Evolutionary conservation across 164 flowering plant species (phyloP), one percentile per base, ranked within the genome.

Genomic region (Aristolochia fimbriata): DNA sequence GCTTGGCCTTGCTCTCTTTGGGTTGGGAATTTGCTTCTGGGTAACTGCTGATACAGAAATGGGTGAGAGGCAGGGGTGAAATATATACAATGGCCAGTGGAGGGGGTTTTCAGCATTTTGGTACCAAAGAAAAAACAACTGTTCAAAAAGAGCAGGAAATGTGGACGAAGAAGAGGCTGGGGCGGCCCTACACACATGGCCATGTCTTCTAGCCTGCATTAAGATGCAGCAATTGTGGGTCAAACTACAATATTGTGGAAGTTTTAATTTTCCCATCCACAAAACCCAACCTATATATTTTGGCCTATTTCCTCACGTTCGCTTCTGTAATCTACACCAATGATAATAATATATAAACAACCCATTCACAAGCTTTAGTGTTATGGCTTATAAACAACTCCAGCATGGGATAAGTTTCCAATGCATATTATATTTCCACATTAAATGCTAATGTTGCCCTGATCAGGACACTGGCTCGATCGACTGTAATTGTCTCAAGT

Each of bases 161-260:
- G 76, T 58, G 70, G 74, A 71, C 68, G 76, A 67, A 74, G 76
- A 62, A 68, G 77, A 65, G 71, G 65, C 66, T 69, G 57, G 49
- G 67, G 53, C 64, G 80, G 79, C 57, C 81, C 82, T 76, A 76
- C 80, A 67, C 82, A 76, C 74, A 71, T 80, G 84, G 76, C 72
- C 69, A 65, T 80, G 84, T 76, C 81, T 69, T 53, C 68, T 70
- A 62, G 62, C 68, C 63, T 69, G 55, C 58, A 73, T 66, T 71
- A 59, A 62, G 68, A 65, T 70, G 67, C 63, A 65, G 62, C 60
- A 47, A 68, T 55, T 24, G n/a, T 65, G 62, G 71, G 75, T 76
- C 78, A 73, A 73, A 62, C 59, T 41, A 51, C 62, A 56, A 37
- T 37, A 10, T 45, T 37, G n/a, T n/a, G 46, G 51, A 27, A 41